phyloP scores from a whole-genome alignment of 2,329 filamentous ascomycete species.

The Colletotrichum sp. region DNA sequence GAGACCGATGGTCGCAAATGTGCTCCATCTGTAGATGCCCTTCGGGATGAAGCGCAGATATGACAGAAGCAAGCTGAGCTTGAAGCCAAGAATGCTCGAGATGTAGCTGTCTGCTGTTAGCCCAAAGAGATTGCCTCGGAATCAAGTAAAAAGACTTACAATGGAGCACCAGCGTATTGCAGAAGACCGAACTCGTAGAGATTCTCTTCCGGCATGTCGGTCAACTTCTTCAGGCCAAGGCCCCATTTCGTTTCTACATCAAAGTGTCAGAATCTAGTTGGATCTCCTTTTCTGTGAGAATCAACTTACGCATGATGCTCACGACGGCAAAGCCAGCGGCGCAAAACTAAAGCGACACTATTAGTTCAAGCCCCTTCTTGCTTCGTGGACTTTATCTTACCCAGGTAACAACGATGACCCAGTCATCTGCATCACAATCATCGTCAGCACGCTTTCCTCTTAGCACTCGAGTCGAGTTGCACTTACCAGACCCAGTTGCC shows the following conservation, averaged over 20 bases:
- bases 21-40: slow-evolving; percentile 34
- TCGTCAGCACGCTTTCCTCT: background rate
- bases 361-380: background rate
- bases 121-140: accelerated
- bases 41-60: slow-evolving; percentile 50
- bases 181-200: slow-evolving; percentile 42
- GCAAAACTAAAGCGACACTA: slow-evolving; percentile 25
- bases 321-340: slow-evolving; percentile 39
- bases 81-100: slow-evolving; percentile 49
- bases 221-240: slow-evolving; percentile 37
- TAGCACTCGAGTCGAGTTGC: background rate
- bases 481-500: slow-evolving; percentile 36
- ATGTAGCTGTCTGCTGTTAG: slow-evolving; percentile 37
- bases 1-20: slow-evolving; percentile 37
- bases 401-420: slow-evolving; percentile 26
- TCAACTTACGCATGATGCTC: slow-evolving; percentile 38
- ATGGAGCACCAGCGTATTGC: slow-evolving; percentile 47
- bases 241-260: slow-evolving; percentile 47
- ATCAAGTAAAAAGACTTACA: slow-evolving; percentile 29
- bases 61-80: slow-evolving; percentile 48
- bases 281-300: background rate
- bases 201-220: slow-evolving; percentile 42
- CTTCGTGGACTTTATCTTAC: slow-evolving; percentile 22
- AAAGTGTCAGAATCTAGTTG: background rate
- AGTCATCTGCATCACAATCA: slow-evolving; percentile 14